Evolutionary conservation across 345 rosid genomes (phyloP).

Genomic region (Clarkia xantiana): DNA sequence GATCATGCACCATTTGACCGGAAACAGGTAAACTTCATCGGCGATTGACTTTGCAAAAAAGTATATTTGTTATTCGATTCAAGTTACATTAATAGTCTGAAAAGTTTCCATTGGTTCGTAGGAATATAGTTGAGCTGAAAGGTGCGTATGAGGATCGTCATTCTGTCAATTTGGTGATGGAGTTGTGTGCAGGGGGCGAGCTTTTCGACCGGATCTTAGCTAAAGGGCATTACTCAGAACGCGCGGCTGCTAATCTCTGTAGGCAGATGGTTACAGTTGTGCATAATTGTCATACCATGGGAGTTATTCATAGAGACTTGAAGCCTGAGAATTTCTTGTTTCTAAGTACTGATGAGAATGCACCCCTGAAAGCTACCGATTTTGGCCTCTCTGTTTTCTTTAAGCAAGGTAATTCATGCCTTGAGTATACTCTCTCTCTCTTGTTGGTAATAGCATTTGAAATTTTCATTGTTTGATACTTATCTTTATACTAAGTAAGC

Average conservation of each 20-base stretch:
- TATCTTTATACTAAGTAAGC: no score
- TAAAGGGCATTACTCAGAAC: slow-evolving; percentile 70
- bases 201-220: slow-evolving; percentile 72
- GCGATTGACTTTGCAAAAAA: no score
- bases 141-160: slow-evolving; percentile 70
- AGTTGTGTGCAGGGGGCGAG: slow-evolving; percentile 41
- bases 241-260: slow-evolving; percentile 57
- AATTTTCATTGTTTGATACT: no score
- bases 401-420: slow-evolving; percentile 47
- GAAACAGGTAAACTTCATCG: no score
- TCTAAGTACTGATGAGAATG: slow-evolving; percentile 29
- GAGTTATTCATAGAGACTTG: slow-evolving; percentile 8
- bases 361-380: slow-evolving; percentile 63
- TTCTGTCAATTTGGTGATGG: slow-evolving; percentile 54
- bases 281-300: slow-evolving; percentile 72
- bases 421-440: no score
- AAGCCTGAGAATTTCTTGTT: no score
- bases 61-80: no score
- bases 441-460: no score
- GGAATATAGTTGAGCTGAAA: slow-evolving; percentile 33
- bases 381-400: slow-evolving; percentile 77
- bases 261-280: slow-evolving; percentile 69
- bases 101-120: no score
- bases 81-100: no score
- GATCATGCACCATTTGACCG: slow-evolving; percentile 77